phyloP scores from a whole-genome alignment of 2,329 filamentous ascomycete genomes.

The Calonectria naviculata region DNA sequence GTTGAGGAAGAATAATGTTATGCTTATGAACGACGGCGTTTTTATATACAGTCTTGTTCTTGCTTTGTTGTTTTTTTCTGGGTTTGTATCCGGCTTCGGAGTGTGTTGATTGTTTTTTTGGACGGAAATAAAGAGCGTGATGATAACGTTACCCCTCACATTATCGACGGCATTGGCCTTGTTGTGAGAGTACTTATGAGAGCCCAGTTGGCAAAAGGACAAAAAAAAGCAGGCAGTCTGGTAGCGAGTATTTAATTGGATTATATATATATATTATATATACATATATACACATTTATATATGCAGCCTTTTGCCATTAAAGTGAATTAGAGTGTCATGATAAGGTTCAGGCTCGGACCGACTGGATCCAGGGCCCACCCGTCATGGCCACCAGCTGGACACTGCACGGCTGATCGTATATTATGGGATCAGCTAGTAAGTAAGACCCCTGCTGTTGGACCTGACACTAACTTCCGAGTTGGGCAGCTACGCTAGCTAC shows the following conservation, averaged over 20 bases:
- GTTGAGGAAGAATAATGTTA: neutral
- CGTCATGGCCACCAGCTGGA: neutral
- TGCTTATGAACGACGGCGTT: neutral
- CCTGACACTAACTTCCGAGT: neutral
- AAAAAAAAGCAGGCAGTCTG: slow-evolving; percentile 1
- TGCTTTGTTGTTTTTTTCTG: neutral
- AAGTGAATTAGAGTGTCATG: neutral
- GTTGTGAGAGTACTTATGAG: slow-evolving; percentile 5
- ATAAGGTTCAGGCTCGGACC: slow-evolving; percentile 4
- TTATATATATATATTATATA: neutral
- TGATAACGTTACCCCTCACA: slow-evolving; percentile 1
- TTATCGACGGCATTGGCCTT: neutral
- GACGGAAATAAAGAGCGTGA: slow-evolving; percentile 3
- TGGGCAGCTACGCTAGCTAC: no score
- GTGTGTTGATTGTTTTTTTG: neutral
- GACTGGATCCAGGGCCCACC: neutral
- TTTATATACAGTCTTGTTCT: neutral
- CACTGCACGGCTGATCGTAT: neutral
- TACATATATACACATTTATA: neutral
- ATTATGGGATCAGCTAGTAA: neutral
- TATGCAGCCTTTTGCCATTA: neutral
- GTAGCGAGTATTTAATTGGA: slow-evolving; percentile 7
- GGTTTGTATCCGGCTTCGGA: neutral
- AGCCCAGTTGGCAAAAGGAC: slow-evolving; percentile 4
- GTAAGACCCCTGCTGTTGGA: neutral